Percentiles rank a stretch among this genome's conserved stretches.
These are phyloP conservation scores for Cercophora newfieldiana DNA, from an alignment of 495 filamentous ascomycete species.

Conservation along the genomic window DNA sequence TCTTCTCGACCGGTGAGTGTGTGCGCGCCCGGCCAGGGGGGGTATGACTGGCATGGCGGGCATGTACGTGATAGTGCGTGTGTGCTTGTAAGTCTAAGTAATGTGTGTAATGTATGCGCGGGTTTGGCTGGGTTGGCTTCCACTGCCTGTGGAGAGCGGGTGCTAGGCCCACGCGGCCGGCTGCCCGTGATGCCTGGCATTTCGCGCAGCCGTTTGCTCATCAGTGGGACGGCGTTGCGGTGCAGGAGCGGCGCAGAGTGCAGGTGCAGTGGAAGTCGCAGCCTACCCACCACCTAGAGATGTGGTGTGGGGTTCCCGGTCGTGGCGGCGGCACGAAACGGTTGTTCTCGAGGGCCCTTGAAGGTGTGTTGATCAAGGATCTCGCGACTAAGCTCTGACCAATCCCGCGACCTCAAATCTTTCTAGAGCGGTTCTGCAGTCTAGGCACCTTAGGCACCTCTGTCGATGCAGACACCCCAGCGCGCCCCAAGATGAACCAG, in stretches of 20 bases:
- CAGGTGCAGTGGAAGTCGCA: constrained; percentile 2
- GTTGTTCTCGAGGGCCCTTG: neutral
- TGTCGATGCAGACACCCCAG: constrained; percentile 3
- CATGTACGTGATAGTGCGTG: neutral
- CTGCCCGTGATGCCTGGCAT: neutral
- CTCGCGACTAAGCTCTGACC: constrained; percentile 17
- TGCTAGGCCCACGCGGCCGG: neutral
- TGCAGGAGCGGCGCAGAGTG: neutral
- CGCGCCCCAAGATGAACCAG: neutral
- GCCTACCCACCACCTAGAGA: neutral
- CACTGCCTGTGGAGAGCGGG: neutral
- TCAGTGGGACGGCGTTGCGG: neutral
- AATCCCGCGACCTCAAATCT: constrained; percentile 23
- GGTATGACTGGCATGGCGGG: neutral
- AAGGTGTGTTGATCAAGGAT: constrained; percentile 17
- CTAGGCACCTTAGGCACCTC: neutral
- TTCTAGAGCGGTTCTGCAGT: constrained; percentile 28
- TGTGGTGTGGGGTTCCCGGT: constrained; percentile 16
- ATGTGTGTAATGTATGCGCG: neutral
- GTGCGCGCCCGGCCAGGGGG: constrained; percentile 20
- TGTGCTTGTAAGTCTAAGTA: neutral
- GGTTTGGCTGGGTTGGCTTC: neutral
- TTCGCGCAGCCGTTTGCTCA: neutral
- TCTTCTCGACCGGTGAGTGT: constrained; percentile 17
- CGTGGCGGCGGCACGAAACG: neutral